Evolutionary conservation across 176 grass and related monocot genomes (phyloP).

Genomic region (Musa schizocarpa): DNA sequence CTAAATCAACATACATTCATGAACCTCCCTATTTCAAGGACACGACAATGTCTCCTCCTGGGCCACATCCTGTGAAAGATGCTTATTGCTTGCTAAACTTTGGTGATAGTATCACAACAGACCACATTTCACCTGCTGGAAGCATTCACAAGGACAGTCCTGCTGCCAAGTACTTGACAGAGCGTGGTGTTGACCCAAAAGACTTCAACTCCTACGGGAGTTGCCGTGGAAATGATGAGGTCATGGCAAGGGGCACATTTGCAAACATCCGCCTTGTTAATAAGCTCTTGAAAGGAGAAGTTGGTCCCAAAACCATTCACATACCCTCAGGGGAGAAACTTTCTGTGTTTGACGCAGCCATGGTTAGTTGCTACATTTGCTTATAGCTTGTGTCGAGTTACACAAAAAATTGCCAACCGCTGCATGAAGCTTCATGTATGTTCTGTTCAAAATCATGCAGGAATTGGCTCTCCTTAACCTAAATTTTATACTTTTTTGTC

Average conservation of each 20-base stretch:
- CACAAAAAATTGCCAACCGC: too few relatives aligned
- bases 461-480: not conserved
- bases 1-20: conserved; percentile 81
- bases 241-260: conserved; percentile 97
- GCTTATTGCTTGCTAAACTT: conserved; percentile 90
- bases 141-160: conserved; percentile 80
- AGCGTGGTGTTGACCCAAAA: conserved; percentile 67
- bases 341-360: conserved; percentile 74
- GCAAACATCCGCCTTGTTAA: conserved; percentile 91
- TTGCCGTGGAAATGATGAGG: conserved; percentile 77
- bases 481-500: conserved; percentile 9
- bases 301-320: conserved; percentile 72
- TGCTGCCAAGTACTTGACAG: conserved; percentile 62
- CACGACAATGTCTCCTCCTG: conserved; percentile 94
- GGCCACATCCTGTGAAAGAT: conserved; percentile 69
- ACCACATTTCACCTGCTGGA: conserved; percentile 86
- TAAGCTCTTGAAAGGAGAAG: conserved; percentile 86
- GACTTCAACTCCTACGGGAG: conserved; percentile 92
- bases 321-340: conserved; percentile 83
- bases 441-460: too few relatives aligned
- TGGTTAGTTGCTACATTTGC: conserved; percentile 26
- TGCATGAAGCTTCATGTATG: too few relatives aligned
- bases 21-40: conserved; percentile 97
- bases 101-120: conserved; percentile 93
- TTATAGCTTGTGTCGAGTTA: not conserved